Base-by-base conservation (phyloP, 192 early-diverging fungal species). In the Podila verticillata region DNA sequence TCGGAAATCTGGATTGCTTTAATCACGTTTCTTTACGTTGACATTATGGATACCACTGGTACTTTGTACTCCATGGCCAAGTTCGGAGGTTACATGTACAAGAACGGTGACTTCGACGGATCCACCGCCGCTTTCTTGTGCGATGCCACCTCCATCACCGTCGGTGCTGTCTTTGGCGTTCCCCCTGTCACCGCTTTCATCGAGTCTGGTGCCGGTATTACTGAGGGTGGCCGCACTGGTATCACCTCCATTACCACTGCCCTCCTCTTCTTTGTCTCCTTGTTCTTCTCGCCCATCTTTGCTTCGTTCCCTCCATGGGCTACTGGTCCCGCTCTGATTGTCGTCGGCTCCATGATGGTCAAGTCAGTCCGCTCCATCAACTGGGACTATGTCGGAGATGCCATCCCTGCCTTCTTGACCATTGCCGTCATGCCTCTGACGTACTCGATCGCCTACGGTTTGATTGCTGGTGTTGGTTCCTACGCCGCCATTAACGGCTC, bases 281-380 rank as follows among this genome's bases (percentile, higher is more conserved):
- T 95, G 26, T 94, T 95, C 85, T 93, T 95, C 70, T 87, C 92
- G 3, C 94, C 94, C 22, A 93, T 95, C 73, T 93, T 94, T 78
- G 94, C 92, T 3, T 87, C 87, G 34, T 91, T 95, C 83, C 94
- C 94, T 63, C 91, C 92, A 20, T 94, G 93, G 92, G 90, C 94
- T 47, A 93, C 94, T 4, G 93, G 93, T n/a, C 93, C 94, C 4
- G 94, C 93, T 1, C 84, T 95, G 54, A 87, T 95, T 61, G 61
- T 90, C 8, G 90, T 95, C n/a, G 94, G 94, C 57, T 89, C 88
- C 30, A 87, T 95, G 91, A 95, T 95, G 94, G 73, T 88, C 62
- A 82, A 85, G 32, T 84, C 82, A 36, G 82, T 93, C 8, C 72
- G 85, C 7, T 71, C 90, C 63, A 89, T 95, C 78, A 95, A 95